Evolutionary conservation across 2,329 filamentous ascomycete genomes (phyloP).

Genomic region (Xylariaceae sp.): DNA sequence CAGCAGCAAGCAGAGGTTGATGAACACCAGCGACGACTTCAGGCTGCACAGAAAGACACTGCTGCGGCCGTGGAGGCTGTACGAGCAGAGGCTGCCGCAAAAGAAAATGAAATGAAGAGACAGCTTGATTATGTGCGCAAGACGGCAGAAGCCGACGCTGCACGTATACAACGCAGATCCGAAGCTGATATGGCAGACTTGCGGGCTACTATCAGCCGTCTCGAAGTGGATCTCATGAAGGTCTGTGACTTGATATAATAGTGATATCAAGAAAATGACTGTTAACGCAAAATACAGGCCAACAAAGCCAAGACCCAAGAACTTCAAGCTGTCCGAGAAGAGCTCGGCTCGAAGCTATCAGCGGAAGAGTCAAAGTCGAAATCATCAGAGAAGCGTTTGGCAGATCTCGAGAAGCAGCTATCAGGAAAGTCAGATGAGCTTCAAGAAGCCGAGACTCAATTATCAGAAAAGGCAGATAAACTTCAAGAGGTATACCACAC

Average conservation of each 20-base stretch:
- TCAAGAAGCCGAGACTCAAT: constrained; percentile 43
- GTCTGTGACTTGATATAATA: constrained; percentile 30
- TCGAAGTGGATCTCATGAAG: constrained; percentile 62
- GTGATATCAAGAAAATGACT: not conserved
- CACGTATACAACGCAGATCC: constrained; percentile 28
- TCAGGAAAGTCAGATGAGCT: constrained; percentile 17
- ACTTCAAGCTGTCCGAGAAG: constrained; percentile 51
- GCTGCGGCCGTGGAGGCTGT: constrained; percentile 22
- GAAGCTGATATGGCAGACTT: constrained; percentile 32
- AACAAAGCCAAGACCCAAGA: constrained; percentile 59
- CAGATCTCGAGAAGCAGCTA: constrained; percentile 49
- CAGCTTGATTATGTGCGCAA: constrained; percentile 46
- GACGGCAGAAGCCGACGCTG: constrained; percentile 29
- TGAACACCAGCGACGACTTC: constrained; percentile 31
- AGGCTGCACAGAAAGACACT: constrained; percentile 24
- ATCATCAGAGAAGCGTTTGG: constrained; percentile 43
- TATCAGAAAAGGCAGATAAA: constrained; percentile 27
- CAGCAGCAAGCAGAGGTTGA: constrained; percentile 45
- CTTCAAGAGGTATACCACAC: constrained; percentile 26
- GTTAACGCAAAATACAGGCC: constrained; percentile 37
- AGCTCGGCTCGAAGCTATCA: constrained; percentile 37
- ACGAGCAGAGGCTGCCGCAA: constrained; percentile 30
- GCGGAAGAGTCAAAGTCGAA: constrained; percentile 31
- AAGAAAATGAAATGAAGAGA: constrained; percentile 36
- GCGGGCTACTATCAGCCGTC: constrained; percentile 43